Base-by-base conservation (phyloP, 352 stramenopile genomes). In the Thalassiosira livingstoniorum region DNA sequence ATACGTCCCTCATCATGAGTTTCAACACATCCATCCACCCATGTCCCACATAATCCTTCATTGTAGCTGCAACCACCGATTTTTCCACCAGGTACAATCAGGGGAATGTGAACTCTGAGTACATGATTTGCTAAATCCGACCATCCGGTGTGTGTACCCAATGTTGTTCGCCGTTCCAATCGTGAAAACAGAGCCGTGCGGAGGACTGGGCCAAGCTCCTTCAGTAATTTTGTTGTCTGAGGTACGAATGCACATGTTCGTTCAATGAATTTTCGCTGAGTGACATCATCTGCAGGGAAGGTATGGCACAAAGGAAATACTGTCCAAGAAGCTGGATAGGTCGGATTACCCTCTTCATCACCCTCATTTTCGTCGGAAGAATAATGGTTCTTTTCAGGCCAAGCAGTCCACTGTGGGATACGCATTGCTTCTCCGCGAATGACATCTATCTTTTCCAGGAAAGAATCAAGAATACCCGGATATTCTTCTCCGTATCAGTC, bases 101-200 rank as follows among this genome's bases (percentile, higher is more conserved):
- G 75, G 2, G 91, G 87, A 70, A 96, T 87, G 69, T 96, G 93
- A 13, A 94, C 69, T 31, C 93, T 68, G 25, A 95, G 75, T 0
- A 96, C 93, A 83, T 95, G 82, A 84, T 96, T 96, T 0, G 93
- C 92, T 23, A 96, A 79, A 78, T 96, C 92, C 23, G 82, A 78
- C 93, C 93, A 96, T 37, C 93, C 93, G 0, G 88, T 92, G 72
- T 96, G 93, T 21, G 90, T 81, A 57, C 93, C 88, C n/a, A 96
- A 69, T 34, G 82, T 76, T 35, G 92, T 93, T 43, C 87, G 34
- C 25, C 88, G 86, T 35, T 90, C 78, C 29, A 96, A 85, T 67
- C 92, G 78, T 43, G 87, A 94, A 78, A 95, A 95, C 2, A 96
- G 75, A 4, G 91, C 93, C 10, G 93, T 96, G 25, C 93, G 83